Evolutionary conservation across 805 yeast genomes (phyloP).

Genomic region (Candida easanensis): DNA sequence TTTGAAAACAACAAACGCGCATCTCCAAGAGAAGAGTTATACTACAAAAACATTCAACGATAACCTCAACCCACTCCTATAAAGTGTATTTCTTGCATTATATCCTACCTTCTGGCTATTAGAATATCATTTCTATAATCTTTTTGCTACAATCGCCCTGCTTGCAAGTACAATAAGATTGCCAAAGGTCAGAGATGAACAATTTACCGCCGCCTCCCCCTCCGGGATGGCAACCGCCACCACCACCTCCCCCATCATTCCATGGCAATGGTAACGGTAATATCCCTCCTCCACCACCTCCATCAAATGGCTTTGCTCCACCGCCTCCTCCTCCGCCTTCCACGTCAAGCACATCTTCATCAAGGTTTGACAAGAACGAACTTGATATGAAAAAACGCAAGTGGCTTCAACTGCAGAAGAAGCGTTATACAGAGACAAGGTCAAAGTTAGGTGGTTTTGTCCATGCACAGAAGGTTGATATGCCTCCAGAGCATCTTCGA

Average conservation of each 20-base stretch:
- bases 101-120: too few relatives aligned
- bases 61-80: too few relatives aligned
- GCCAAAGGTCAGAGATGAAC: conserved; percentile 4
- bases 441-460: conserved; percentile 42
- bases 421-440: conserved; percentile 41
- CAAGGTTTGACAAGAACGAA: conserved; percentile 25
- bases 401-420: conserved; percentile 66
- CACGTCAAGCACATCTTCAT: conserved; percentile 16
- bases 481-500: conserved; percentile 93
- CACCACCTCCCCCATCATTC: conserved; percentile 27
- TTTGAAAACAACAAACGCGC: neutral
- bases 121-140: neutral
- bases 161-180: neutral
- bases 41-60: too few relatives aligned
- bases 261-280: conserved; percentile 5
- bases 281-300: conserved; percentile 29
- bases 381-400: conserved; percentile 45
- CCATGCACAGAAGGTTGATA: conserved; percentile 64
- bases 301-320: conserved; percentile 27
- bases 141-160: neutral
- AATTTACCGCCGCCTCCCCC: conserved; percentile 35
- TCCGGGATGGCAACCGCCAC: conserved; percentile 29
- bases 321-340: conserved; percentile 34
- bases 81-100: too few relatives aligned
- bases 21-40: neutral